phyloP scores from a whole-genome alignment of 1,139 yeast genomes.

The Diutina rugosa region DNA sequence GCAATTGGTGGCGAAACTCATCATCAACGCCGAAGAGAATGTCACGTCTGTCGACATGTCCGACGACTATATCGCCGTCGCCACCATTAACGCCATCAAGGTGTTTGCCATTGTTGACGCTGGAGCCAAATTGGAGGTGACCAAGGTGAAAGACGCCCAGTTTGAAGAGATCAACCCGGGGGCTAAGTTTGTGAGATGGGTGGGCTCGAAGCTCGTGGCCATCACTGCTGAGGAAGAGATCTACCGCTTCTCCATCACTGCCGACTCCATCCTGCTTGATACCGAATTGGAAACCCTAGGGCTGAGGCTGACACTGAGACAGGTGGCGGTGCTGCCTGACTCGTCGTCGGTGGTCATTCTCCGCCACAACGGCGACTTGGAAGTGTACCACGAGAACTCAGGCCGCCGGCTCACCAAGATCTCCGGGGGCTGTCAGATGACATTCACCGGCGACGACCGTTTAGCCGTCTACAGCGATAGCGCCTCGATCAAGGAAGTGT shows the following conservation, averaged over 20 bases:
- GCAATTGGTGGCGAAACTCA: slow-evolving; percentile 51
- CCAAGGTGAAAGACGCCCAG: slow-evolving; percentile 39
- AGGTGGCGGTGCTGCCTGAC: slow-evolving; percentile 33
- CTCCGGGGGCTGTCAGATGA: slow-evolving; percentile 42
- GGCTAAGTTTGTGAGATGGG: slow-evolving; percentile 29
- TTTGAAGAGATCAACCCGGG: slow-evolving; percentile 38
- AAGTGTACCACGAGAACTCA: slow-evolving; percentile 23
- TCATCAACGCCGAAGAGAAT: slow-evolving; percentile 68
- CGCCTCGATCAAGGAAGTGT: slow-evolving; percentile 60
- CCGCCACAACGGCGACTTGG: slow-evolving; percentile 53
- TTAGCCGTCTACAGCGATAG: slow-evolving; percentile 62
- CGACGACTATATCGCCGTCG: slow-evolving; percentile 46
- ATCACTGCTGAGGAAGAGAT: slow-evolving; percentile 60
- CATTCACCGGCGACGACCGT: slow-evolving; percentile 37
- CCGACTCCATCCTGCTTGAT: slow-evolving; percentile 15
- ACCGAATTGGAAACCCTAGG: slow-evolving; percentile 26
- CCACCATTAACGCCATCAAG: slow-evolving; percentile 58
- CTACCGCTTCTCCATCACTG: slow-evolving; percentile 29
- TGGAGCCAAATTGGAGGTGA: slow-evolving; percentile 31
- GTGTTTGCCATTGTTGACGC: slow-evolving; percentile 43
- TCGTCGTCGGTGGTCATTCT: slow-evolving; percentile 34
- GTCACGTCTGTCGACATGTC: slow-evolving; percentile 62
- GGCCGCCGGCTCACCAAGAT: slow-evolving; percentile 32
- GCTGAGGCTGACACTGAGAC: slow-evolving; percentile 15
- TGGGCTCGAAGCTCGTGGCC: slow-evolving; percentile 27